Evolutionary conservation across 257 asterid genomes (phyloP).

Genomic region (Echium plantagineum): DNA sequence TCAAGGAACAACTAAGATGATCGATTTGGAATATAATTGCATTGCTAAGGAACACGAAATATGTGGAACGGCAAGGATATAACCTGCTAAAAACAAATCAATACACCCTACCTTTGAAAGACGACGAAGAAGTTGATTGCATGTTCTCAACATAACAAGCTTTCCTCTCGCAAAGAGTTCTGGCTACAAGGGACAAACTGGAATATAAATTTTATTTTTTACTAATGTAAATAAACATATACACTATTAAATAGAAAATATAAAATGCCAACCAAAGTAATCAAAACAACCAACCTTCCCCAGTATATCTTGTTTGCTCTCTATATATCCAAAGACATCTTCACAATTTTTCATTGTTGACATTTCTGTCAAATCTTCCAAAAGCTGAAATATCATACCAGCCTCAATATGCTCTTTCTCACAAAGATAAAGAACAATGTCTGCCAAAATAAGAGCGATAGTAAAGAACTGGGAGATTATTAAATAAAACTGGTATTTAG

Average conservation of each 20-base stretch:
- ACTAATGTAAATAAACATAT: slow-evolving; percentile 1
- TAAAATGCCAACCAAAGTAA: not conserved
- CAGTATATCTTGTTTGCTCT: slow-evolving; percentile 90
- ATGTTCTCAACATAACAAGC: slow-evolving; percentile 97
- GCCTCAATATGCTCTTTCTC: slow-evolving; percentile 97
- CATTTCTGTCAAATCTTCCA: slow-evolving; percentile 98
- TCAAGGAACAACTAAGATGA: too few relatives aligned
- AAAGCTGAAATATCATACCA: slow-evolving; percentile 95
- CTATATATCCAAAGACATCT: slow-evolving; percentile 85
- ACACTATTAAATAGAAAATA: not conserved
- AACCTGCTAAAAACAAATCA: slow-evolving; percentile 8
- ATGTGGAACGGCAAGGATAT: not conserved
- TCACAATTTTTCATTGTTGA: slow-evolving; percentile 97
- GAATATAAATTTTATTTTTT: not conserved
- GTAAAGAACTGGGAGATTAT: slow-evolving; percentile 12
- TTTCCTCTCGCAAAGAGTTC: slow-evolving; percentile 97
- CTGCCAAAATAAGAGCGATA: slow-evolving; percentile 32
- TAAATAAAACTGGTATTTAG: not conserved
- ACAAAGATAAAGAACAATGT: slow-evolving; percentile 83
- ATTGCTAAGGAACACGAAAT: not conserved
- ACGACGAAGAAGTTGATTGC: slow-evolving; percentile 98
- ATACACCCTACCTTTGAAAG: slow-evolving; percentile 64
- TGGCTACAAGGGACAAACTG: slow-evolving; percentile 47
- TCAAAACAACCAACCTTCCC: slow-evolving; percentile 56
- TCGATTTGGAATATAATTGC: not conserved